A percentile compares a stretch with the other conserved stretches of the same genome.
Conservation (phyloP, 345 rosid genomes). For the Cardiospermum halicacabum region DNA sequence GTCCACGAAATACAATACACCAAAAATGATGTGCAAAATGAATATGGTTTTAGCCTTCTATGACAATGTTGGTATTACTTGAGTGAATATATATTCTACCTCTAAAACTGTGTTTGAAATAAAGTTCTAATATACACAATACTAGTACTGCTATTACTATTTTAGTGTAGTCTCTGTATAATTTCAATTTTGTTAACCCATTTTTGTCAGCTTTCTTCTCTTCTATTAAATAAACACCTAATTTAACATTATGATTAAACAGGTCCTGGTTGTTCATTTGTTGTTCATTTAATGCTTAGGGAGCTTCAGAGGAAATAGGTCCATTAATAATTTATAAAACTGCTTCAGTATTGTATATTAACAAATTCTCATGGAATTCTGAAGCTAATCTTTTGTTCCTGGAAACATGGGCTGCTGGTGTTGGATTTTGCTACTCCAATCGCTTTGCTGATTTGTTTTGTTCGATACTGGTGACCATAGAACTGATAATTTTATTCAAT, state of each 20-base stretch:
- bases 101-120: neutral
- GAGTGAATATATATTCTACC: neutral
- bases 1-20: neutral
- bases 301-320: conserved; percentile 98
- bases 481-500: no score
- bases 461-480: conserved; percentile 74
- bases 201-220: no score
- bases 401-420: conserved; percentile 97
- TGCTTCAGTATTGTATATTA: conserved; percentile 69
- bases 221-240: neutral
- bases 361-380: conserved; percentile 90
- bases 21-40: neutral
- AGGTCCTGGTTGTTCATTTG: conserved; percentile 99
- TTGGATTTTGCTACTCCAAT: conserved; percentile 94
- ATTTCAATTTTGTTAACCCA: no score
- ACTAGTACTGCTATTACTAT: conserved; percentile 15
- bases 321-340: conserved; percentile 88
- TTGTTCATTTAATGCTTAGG: conserved; percentile 93
- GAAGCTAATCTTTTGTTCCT: conserved; percentile 84
- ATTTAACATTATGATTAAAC: neutral
- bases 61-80: neutral
- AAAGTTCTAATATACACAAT: neutral
- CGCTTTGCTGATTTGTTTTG: conserved; percentile 76
- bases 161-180: neutral
- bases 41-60: neutral